Evolutionary conservation across 768 basidiomycete species (phyloP).

Genomic region (Leccinum olivaceopallidum): DNA sequence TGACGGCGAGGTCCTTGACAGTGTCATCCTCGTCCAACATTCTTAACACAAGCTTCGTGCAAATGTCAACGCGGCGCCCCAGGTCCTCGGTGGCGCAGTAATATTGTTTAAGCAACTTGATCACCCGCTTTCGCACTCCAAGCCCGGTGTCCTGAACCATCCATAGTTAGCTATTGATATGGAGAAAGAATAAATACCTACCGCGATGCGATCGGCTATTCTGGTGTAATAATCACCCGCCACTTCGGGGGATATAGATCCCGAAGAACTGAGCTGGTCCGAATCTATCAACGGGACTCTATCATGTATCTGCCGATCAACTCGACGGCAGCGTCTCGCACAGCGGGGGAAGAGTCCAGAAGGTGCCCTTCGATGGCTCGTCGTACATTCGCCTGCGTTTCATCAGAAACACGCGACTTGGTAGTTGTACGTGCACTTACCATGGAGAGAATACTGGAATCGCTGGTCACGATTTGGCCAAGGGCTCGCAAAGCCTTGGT

Average conservation of each 20-base stretch:
- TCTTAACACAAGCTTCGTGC: constrained; percentile 75
- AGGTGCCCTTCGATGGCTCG: constrained; percentile 88
- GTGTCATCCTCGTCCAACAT: constrained; percentile 93
- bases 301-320: constrained; percentile 97
- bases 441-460: constrained; percentile 75
- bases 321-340: constrained; percentile 96
- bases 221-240: constrained; percentile 86
- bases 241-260: constrained; percentile 62
- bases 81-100: constrained; percentile 66
- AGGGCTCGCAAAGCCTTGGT: constrained; percentile 92
- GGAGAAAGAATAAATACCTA: constrained; percentile 39
- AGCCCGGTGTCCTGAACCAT: constrained; percentile 83
- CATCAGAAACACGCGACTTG: constrained; percentile 4
- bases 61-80: constrained; percentile 72
- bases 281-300: constrained; percentile 34
- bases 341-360: constrained; percentile 88
- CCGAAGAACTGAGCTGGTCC: no score
- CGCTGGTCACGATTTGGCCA: constrained; percentile 86
- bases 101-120: constrained; percentile 88
- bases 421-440: constrained; percentile 42
- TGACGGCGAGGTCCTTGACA: constrained; percentile 90
- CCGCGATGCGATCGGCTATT: constrained; percentile 89
- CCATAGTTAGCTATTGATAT: neutral
- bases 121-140: constrained; percentile 91
- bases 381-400: constrained; percentile 68